phyloP scores from a whole-genome alignment of 805 yeast genomes.

The Sporopachydermia quercuum region DNA sequence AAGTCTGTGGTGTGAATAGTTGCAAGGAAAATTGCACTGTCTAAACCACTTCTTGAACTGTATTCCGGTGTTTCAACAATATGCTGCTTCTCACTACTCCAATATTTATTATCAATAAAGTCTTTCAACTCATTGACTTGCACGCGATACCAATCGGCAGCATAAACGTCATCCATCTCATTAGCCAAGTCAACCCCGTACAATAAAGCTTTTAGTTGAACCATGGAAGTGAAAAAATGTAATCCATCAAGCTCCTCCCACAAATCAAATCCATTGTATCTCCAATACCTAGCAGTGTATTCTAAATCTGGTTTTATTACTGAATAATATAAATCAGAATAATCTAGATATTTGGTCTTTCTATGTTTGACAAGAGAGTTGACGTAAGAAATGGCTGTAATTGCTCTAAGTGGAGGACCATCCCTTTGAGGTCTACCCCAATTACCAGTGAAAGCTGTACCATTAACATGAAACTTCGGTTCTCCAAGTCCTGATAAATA shows the following conservation, averaged over 20 bases:
- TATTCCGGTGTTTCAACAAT: slow-evolving; percentile 55
- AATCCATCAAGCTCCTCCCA: slow-evolving; percentile 79
- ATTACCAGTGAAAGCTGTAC: slow-evolving; percentile 38
- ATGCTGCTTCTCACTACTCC: slow-evolving; percentile 26
- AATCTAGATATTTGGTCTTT: slow-evolving; percentile 14
- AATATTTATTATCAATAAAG: slow-evolving; percentile 7
- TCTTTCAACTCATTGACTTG: slow-evolving; percentile 7
- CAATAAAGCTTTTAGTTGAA: slow-evolving; percentile 55
- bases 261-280: slow-evolving; percentile 55
- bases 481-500: slow-evolving; percentile 56
- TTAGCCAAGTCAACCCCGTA: slow-evolving; percentile 31
- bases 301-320: slow-evolving; percentile 56
- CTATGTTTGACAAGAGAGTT: slow-evolving; percentile 22
- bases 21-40: slow-evolving; percentile 58
- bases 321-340: slow-evolving; percentile 29
- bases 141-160: slow-evolving; percentile 8
- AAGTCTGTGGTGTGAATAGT: slow-evolving; percentile 16
- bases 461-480: slow-evolving; percentile 69
- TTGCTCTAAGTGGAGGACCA: slow-evolving; percentile 77
- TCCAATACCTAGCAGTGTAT: slow-evolving; percentile 52
- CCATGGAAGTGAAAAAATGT: slow-evolving; percentile 69
- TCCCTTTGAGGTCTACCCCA: slow-evolving; percentile 98
- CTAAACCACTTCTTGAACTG: slow-evolving; percentile 54
- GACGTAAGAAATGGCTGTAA: slow-evolving; percentile 46
- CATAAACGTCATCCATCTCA: slow-evolving; percentile 14